phyloP scores from a whole-genome alignment of 306 rosid species.

The Elaeagnus macrophylla region DNA sequence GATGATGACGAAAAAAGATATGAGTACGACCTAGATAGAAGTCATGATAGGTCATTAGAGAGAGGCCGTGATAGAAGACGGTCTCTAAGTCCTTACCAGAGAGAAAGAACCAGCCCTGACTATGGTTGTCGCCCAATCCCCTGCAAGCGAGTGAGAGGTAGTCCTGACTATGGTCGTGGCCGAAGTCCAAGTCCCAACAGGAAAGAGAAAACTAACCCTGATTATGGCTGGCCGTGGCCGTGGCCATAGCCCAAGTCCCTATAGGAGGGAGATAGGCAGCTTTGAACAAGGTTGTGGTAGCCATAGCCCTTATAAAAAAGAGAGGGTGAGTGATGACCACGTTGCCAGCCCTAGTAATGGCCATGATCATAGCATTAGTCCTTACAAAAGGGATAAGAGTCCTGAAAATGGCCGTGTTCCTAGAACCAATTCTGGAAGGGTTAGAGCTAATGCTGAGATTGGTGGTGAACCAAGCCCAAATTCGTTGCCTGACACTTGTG shows the following conservation, averaged over 20 bases:
- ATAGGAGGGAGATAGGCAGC: constrained; percentile 41
- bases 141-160: constrained; percentile 53
- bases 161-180: constrained; percentile 76
- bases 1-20: no score
- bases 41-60: no score
- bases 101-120: no score
- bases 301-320: constrained; percentile 24
- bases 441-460: constrained; percentile 41
- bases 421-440: constrained; percentile 39
- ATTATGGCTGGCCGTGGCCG: constrained; percentile 53
- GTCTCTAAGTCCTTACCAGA: no score
- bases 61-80: no score
- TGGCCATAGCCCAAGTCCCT: constrained; percentile 50
- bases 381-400: constrained; percentile 44
- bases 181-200: constrained; percentile 52
- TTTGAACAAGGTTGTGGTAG: constrained; percentile 23
- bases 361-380: constrained; percentile 28
- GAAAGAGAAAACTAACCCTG: constrained; percentile 54
- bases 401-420: constrained; percentile 50
- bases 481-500: constrained; percentile 46
- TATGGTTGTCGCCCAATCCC: constrained; percentile 29
- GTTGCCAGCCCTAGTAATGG: constrained; percentile 21
- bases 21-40: no score
- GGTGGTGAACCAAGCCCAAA: constrained; percentile 46
- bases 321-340: constrained; percentile 31